Evolutionary conservation across 495 filamentous ascomycete genomes (phyloP).

Genomic region (Podospora fimiseda): DNA sequence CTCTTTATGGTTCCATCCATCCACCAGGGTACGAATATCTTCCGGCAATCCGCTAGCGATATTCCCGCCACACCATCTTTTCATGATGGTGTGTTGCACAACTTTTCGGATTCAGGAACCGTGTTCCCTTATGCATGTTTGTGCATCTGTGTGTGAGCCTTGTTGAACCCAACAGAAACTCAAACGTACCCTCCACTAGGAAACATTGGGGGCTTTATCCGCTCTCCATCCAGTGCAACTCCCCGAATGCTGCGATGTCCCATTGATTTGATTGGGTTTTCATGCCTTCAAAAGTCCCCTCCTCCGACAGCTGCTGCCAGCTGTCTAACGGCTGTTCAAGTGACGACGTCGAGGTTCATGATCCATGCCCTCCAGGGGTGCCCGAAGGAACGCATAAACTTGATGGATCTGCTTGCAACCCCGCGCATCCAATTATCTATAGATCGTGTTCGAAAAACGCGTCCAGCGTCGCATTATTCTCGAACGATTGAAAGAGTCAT

Average conservation of each 20-base stretch:
- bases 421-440: not conserved
- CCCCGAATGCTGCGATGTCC: slow-evolving; percentile 5
- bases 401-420: not conserved
- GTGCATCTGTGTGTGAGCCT: too few species aligned
- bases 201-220: not conserved
- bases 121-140: too few species aligned
- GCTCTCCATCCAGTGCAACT: not conserved
- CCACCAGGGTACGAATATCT: not conserved
- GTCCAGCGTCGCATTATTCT: not conserved
- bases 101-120: not conserved
- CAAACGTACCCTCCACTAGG: not conserved
- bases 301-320: not conserved
- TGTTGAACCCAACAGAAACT: not conserved
- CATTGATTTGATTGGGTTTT: slow-evolving; percentile 17
- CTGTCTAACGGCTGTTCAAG: slow-evolving; percentile 1
- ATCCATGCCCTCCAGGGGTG: slow-evolving; percentile 3
- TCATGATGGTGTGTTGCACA: not conserved
- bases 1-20: not conserved
- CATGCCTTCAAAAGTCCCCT: slow-evolving; percentile 3
- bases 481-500: not conserved
- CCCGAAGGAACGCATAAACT: slow-evolving; percentile 10
- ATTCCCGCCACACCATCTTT: not conserved
- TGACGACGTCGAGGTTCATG: not conserved
- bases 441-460: not conserved
- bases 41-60: not conserved